phyloP scores from a whole-genome alignment of 495 filamentous ascomycete genomes.

The Sphaerosporella brunnea region DNA sequence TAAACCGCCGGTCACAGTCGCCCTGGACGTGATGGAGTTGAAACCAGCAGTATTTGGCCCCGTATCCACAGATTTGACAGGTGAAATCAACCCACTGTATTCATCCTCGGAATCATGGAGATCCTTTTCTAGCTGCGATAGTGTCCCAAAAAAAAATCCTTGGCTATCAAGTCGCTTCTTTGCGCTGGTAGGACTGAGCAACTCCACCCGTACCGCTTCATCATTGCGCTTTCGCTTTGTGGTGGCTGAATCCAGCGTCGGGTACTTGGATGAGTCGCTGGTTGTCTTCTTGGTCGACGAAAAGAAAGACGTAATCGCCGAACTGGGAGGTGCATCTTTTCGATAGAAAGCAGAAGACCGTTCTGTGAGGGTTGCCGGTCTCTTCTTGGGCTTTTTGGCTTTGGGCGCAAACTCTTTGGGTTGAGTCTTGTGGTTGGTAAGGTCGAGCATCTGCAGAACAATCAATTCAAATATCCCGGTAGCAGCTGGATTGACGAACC shows the following conservation, averaged over 20 bases:
- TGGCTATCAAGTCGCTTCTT: neutral
- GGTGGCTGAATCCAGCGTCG: neutral
- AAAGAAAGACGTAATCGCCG: neutral
- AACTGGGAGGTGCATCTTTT: neutral
- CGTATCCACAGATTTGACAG: neutral
- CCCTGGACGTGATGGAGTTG: neutral
- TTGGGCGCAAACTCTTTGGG: neutral
- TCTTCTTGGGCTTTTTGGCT: neutral
- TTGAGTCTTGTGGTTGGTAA: neutral
- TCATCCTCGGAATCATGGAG: neutral
- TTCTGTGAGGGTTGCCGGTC: neutral
- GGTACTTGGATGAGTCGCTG: neutral
- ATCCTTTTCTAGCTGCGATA: neutral
- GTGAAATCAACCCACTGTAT: neutral
- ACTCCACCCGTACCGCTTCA: neutral
- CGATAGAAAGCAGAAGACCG: neutral
- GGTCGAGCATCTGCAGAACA: neutral
- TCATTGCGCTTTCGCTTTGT: slow-evolving; percentile 1
- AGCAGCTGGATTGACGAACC: neutral
- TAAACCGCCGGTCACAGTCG: slow-evolving; percentile 28
- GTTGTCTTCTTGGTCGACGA: neutral
- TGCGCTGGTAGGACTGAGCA: slow-evolving; percentile 1
- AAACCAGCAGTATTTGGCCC: neutral
- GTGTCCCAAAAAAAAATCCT: slow-evolving; percentile 2
- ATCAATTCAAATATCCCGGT: neutral